Evolutionary conservation across 2,329 filamentous ascomycete species (phyloP).

Genomic region (Thermothelomyces thermophilus): DNA sequence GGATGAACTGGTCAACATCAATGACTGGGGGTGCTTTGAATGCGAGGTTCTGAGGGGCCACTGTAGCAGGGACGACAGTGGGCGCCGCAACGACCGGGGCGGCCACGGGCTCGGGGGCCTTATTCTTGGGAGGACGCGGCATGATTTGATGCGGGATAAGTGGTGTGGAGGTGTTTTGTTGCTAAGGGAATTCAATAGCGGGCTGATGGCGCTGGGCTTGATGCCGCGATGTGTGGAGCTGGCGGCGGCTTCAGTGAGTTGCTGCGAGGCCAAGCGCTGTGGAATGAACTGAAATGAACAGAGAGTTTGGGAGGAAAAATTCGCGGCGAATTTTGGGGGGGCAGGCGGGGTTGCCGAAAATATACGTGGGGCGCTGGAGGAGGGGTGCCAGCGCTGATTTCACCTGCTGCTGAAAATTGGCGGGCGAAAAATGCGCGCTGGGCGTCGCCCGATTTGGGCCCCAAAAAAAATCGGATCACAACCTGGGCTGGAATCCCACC

Average conservation of each 20-base stretch:
- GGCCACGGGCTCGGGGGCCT: slow-evolving; percentile 18
- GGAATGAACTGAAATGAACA: slow-evolving; percentile 23
- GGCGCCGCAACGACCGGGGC: slow-evolving; percentile 21
- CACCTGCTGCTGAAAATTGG: slow-evolving; percentile 22
- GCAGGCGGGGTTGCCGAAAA: slow-evolving; percentile 25
- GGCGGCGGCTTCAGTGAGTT: slow-evolving; percentile 9
- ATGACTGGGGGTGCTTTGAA: slow-evolving; percentile 39
- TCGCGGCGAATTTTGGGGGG: slow-evolving; percentile 23
- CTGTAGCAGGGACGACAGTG: slow-evolving; percentile 14
- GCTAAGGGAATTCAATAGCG: slow-evolving; percentile 15
- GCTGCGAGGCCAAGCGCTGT: slow-evolving; percentile 11
- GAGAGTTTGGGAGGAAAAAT: slow-evolving; percentile 26
- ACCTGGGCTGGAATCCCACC: background rate
- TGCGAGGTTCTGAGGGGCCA: slow-evolving; percentile 1
- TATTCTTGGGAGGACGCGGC: slow-evolving; percentile 42
- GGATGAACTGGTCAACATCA: slow-evolving; percentile 69
- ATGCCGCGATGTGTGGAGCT: slow-evolving; percentile 27
- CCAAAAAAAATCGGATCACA: slow-evolving; percentile 7
- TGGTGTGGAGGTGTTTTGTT: slow-evolving; percentile 3
- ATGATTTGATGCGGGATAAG: slow-evolving; percentile 29
- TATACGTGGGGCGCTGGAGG: slow-evolving; percentile 23
- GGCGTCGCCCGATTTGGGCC: slow-evolving; percentile 4
- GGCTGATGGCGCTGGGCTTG: slow-evolving; percentile 22
- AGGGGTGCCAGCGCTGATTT: slow-evolving; percentile 25
- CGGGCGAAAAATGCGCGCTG: slow-evolving; percentile 19